Evolutionary conservation across 73 alveolate species (phyloP).

Genomic region (Paramecium sonneborni): DNA sequence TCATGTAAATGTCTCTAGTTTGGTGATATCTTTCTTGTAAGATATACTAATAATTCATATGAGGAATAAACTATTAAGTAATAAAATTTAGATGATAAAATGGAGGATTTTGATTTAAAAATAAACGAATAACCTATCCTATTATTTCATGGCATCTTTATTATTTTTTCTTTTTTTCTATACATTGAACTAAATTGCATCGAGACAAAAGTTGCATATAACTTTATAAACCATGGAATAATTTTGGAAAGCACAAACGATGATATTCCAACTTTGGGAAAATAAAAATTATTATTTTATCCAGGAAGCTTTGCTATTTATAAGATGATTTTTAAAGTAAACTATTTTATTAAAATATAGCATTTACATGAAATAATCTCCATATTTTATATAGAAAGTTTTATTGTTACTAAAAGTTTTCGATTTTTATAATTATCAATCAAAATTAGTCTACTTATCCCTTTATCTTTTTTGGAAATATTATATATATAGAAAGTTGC

Average conservation of each 20-base stretch:
- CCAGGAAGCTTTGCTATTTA: neutral
- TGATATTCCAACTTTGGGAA: neutral
- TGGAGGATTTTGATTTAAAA: too few relatives aligned
- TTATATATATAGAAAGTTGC: too few relatives aligned
- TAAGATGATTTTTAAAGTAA: neutral
- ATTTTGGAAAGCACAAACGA: neutral
- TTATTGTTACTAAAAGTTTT: neutral
- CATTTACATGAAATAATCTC: neutral
- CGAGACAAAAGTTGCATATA: neutral
- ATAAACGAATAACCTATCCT: neutral
- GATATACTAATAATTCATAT: too few relatives aligned
- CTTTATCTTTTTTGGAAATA: neutral
- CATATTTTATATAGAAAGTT: neutral
- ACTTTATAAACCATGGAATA: too few relatives aligned
- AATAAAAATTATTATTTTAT: too few relatives aligned
- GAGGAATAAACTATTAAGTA: too few relatives aligned
- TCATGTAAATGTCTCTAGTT: too few relatives aligned
- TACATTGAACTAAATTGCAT: too few relatives aligned
- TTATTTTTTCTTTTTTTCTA: neutral
- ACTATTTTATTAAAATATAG: too few relatives aligned
- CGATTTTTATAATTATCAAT: neutral
- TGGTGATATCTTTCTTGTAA: too few relatives aligned
- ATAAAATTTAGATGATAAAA: too few relatives aligned
- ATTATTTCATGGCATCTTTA: neutral
- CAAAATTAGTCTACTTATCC: neutral